Evolutionary conservation across 805 yeast genomes (phyloP).

Genomic region (Hanseniaspora occidentalis): DNA sequence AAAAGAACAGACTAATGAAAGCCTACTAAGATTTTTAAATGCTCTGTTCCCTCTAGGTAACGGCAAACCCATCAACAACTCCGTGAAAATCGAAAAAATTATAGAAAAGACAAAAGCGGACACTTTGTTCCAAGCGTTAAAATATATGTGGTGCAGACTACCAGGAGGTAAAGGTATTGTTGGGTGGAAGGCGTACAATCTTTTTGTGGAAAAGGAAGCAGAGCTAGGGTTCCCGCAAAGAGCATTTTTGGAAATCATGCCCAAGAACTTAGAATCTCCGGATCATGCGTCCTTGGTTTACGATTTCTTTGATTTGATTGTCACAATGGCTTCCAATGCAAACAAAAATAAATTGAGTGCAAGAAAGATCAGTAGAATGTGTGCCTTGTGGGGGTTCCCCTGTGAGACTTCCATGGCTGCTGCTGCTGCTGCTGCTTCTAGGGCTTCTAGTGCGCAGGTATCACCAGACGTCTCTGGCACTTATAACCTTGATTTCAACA

Average conservation of each 20-base stretch:
- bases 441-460: too few relatives aligned
- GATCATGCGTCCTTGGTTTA: constrained; percentile 84
- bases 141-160: constrained; percentile 78
- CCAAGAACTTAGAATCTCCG: constrained; percentile 68
- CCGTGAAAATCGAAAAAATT: constrained; percentile 28
- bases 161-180: constrained; percentile 61
- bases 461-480: too few relatives aligned
- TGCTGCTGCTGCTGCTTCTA: constrained; percentile 17
- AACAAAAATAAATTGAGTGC: constrained; percentile 70
- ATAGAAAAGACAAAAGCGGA: constrained; percentile 48
- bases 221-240: constrained; percentile 55
- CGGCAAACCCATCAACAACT: constrained; percentile 31
- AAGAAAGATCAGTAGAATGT: constrained; percentile 65
- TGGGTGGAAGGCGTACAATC: constrained; percentile 75
- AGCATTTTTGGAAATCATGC: constrained; percentile 74
- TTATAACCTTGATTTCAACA: constrained; percentile 7
- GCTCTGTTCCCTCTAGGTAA: constrained; percentile 47
- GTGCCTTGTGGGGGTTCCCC: constrained; percentile 82
- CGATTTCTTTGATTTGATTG: constrained; percentile 72
- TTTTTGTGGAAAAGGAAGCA: constrained; percentile 52
- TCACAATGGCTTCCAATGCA: constrained; percentile 67
- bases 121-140: constrained; percentile 60
- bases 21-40: constrained; percentile 44
- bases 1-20: constrained; percentile 51
- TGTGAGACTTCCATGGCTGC: constrained; percentile 8